Conservation (phyloP, 1,284 basidiomycete species). For the Ceraceosorus bombacis region DNA sequence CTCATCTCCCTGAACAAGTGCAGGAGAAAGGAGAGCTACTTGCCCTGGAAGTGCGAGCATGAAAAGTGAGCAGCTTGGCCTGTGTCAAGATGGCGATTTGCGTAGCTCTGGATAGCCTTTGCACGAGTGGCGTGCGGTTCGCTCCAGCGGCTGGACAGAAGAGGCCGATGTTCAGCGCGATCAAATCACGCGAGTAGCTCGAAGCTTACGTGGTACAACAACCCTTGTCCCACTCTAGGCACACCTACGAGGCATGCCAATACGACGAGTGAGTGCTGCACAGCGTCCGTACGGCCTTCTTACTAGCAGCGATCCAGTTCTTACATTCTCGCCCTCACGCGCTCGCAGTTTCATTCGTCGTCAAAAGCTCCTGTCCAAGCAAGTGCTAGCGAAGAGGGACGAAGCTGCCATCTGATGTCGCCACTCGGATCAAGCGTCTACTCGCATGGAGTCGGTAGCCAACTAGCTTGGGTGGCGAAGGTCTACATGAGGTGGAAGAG, state of each 20-base stretch:
- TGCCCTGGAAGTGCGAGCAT: slow-evolving; percentile 75
- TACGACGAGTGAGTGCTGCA: slow-evolving; percentile 39
- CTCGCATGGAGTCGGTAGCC: no score
- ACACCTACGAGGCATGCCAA: slow-evolving; percentile 46
- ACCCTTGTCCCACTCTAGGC: slow-evolving; percentile 15
- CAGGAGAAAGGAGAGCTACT: slow-evolving; percentile 63
- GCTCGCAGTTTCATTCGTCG: slow-evolving; percentile 33
- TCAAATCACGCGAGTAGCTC: no score
- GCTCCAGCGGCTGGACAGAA: neutral
- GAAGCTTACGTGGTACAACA: no score
- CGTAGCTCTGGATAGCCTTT: neutral
- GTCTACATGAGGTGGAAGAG: no score
- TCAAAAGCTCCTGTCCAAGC: slow-evolving; percentile 27
- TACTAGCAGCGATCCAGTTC: neutral
- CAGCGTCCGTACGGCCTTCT: neutral
- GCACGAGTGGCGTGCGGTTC: neutral
- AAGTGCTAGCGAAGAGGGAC: slow-evolving; percentile 10
- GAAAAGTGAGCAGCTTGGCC: slow-evolving; percentile 53
- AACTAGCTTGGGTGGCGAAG: no score
- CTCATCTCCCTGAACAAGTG: slow-evolving; percentile 78
- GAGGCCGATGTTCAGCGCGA: no score
- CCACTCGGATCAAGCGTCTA: no score
- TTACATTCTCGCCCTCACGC: neutral
- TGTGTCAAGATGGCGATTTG: neutral
- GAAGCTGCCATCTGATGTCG: slow-evolving; percentile 5